These are phyloP conservation scores for Penicillium freii DNA, from an alignment of 2,329 filamentous ascomycete genomes.

Conservation along the genomic window DNA sequence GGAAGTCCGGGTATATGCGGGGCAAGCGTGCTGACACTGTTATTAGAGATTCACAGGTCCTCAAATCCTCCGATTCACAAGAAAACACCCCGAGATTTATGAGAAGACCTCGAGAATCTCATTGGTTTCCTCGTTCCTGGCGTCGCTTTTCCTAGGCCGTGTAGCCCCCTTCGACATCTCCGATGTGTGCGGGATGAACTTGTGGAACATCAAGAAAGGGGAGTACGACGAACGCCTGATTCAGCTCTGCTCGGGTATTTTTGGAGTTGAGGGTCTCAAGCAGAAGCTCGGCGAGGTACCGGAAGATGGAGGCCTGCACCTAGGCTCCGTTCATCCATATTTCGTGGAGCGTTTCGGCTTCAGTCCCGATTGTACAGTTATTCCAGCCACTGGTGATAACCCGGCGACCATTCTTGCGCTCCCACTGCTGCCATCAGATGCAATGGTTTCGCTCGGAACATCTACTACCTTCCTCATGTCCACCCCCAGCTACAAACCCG, in stretches of 20 bases:
- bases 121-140: slow-evolving; percentile 91
- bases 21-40: slow-evolving; percentile 1
- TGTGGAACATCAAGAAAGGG: slow-evolving; percentile 82
- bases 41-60: slow-evolving; percentile 90
- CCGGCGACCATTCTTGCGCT: slow-evolving; percentile 90
- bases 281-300: slow-evolving; percentile 77
- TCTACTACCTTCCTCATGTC: slow-evolving; percentile 98
- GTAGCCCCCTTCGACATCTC: slow-evolving; percentile 89
- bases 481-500: slow-evolving; percentile 84
- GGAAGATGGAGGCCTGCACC: slow-evolving; percentile 73
- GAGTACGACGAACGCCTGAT: slow-evolving; percentile 74
- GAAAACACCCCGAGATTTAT: slow-evolving; percentile 78
- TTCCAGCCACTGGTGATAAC: slow-evolving; percentile 93
- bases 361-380: slow-evolving; percentile 68
- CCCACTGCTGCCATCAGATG: slow-evolving; percentile 81
- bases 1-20: neutral
- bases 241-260: slow-evolving; percentile 67
- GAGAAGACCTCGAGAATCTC: slow-evolving; percentile 78
- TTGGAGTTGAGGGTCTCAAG: slow-evolving; percentile 64
- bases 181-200: slow-evolving; percentile 94
- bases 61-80: slow-evolving; percentile 85
- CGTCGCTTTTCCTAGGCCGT: slow-evolving; percentile 80
- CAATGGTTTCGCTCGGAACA: slow-evolving; percentile 91
- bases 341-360: slow-evolving; percentile 79
- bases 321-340: slow-evolving; percentile 75